Conservation (phyloP, 768 basidiomycete genomes). For the Candolleomyces eurysporus region DNA sequence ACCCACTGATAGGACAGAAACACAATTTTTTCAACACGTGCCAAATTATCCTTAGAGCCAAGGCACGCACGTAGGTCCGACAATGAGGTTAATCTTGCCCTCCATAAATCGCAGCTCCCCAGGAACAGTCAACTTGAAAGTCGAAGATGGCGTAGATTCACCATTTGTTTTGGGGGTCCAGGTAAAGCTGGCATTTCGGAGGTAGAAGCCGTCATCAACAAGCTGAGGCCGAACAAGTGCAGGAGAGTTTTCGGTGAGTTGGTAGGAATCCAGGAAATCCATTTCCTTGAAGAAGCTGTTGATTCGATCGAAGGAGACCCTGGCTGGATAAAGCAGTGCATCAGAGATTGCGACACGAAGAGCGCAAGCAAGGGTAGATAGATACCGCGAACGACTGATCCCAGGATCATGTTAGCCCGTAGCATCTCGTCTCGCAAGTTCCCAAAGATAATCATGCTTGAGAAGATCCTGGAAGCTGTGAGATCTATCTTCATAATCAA, state of each 20-base stretch:
- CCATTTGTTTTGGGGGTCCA: constrained; percentile 44
- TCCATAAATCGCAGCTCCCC: constrained; percentile 54
- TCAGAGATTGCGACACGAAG: background rate
- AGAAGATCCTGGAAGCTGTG: no score
- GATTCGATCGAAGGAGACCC: constrained; percentile 60
- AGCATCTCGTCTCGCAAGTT: constrained; percentile 43
- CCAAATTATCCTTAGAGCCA: background rate
- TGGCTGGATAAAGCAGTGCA: constrained; percentile 28
- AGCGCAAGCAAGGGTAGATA: no score
- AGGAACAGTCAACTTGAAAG: constrained; percentile 50
- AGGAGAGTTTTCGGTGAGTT: constrained; percentile 1
- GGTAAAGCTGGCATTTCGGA: constrained; percentile 51
- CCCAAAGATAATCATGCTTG: constrained; percentile 58
- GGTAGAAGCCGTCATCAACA: constrained; percentile 38
- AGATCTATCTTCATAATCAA: no score
- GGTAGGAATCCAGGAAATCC: constrained; percentile 34
- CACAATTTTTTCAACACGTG: background rate
- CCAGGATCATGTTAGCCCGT: constrained; percentile 19
- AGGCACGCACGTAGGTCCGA: constrained; percentile 47
- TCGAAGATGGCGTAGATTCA: constrained; percentile 23
- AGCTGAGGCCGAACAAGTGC: constrained; percentile 1
- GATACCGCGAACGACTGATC: constrained; percentile 7
- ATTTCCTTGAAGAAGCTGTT: constrained; percentile 28
- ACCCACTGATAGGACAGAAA: constrained; percentile 21
- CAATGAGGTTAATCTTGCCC: constrained; percentile 53